Conservation (phyloP, 441 rosid genomes). For the Mallotus japonicus region DNA sequence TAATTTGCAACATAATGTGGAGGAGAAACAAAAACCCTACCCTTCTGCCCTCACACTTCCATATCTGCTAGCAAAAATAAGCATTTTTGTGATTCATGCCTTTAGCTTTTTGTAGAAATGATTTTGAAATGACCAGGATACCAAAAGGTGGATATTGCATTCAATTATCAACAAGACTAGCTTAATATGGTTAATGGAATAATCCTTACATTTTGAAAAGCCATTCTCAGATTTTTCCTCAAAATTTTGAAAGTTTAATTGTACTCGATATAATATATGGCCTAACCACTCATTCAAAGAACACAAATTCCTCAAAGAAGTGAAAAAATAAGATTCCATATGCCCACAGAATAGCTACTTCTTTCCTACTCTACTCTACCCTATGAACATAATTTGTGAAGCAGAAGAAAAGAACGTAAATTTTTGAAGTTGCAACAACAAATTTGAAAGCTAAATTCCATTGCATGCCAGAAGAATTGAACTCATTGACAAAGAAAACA, state of each 20-base stretch:
- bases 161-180: neutral
- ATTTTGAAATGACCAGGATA: too few species aligned
- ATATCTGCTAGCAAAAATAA: too few species aligned
- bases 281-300: too few species aligned
- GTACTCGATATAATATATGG: too few species aligned
- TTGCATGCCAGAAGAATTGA: neutral
- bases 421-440: neutral
- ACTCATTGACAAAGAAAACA: conserved; percentile 20
- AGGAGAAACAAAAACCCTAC: neutral
- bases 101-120: too few species aligned
- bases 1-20: neutral
- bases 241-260: too few species aligned
- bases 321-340: too few species aligned
- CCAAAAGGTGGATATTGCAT: too few species aligned
- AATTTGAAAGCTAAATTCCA: neutral
- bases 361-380: neutral
- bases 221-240: neutral
- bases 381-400: neutral
- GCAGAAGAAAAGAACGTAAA: neutral
- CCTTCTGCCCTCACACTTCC: neutral
- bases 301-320: too few species aligned
- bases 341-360: too few species aligned
- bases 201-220: neutral
- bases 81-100: too few species aligned
- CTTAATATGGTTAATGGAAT: neutral